A percentile compares a stretch with the other conserved stretches of the same genome.
phyloP scores from a whole-genome alignment of 2,329 filamentous ascomycete genomes.

The Corynespora cassiicola region DNA sequence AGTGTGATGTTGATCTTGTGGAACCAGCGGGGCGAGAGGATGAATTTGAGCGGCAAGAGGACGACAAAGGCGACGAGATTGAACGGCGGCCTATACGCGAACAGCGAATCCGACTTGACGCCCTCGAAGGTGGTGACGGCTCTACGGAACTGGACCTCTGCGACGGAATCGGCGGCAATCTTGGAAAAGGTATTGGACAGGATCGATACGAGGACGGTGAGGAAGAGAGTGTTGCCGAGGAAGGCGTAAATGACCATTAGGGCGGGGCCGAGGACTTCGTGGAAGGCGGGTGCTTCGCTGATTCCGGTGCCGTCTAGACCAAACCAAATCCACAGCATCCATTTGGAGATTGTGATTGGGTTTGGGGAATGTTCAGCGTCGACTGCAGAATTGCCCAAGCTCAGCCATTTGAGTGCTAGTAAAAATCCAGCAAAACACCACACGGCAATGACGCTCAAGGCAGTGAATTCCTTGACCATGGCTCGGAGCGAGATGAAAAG shows the following conservation, averaged over 20 bases:
- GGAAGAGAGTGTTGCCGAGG: constrained; percentile 83
- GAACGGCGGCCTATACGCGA: constrained; percentile 82
- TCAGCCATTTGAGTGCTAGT: constrained; percentile 79
- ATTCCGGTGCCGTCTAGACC: constrained; percentile 75
- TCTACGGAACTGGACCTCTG: constrained; percentile 83
- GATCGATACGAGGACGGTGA: constrained; percentile 90
- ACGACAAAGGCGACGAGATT: constrained; percentile 79
- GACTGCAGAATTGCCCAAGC: constrained; percentile 47
- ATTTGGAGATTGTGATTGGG: constrained; percentile 77
- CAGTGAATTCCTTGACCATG: constrained; percentile 87
- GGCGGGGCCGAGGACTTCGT: constrained; percentile 78
- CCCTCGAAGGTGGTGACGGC: constrained; percentile 85
- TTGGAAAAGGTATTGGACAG: constrained; percentile 83
- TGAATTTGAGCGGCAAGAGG: constrained; percentile 77
- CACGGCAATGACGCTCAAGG: constrained; percentile 74
- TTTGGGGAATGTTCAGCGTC: constrained; percentile 53
- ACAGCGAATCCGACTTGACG: constrained; percentile 83
- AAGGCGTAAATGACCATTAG: constrained; percentile 87
- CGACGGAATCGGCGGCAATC: constrained; percentile 76
- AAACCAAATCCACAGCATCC: constrained; percentile 96
- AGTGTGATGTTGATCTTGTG: constrained; percentile 86
- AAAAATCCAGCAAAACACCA: constrained; percentile 89
- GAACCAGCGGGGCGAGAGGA: constrained; percentile 84
- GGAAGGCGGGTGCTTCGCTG: constrained; percentile 69
- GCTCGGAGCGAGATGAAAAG: constrained; percentile 80